phyloP scores from a whole-genome alignment of 192 early-diverging fungal genomes.

The Backusella parvicylindrica region DNA sequence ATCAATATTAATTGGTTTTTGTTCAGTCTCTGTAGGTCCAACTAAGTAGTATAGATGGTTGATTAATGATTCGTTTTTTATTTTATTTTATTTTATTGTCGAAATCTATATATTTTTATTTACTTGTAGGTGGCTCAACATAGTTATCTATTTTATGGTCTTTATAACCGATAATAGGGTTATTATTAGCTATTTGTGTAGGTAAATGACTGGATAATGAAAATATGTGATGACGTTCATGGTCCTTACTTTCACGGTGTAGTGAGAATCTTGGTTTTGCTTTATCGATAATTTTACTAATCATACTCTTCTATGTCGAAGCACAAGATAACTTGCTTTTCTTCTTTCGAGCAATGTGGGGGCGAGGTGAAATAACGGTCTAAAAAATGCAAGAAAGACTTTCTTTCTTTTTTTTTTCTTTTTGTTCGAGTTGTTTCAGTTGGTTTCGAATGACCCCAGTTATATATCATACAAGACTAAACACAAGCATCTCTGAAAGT shows the following conservation, averaged over 20 bases:
- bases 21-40: not conserved
- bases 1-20: not conserved
- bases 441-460: not conserved
- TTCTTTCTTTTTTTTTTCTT: not conserved
- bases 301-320: not conserved
- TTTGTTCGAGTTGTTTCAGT: not conserved
- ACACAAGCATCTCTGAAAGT: not conserved
- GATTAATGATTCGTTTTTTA: not conserved
- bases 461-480: not conserved
- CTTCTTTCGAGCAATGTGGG: not conserved
- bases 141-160: not conserved
- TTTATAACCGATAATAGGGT: not conserved
- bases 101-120: not conserved
- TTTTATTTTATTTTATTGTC: not conserved
- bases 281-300: slow-evolving; percentile 19
- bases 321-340: not conserved
- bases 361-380: not conserved
- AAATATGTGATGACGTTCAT: not conserved
- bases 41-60: not conserved
- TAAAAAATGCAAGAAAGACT: not conserved
- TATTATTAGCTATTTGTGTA: not conserved
- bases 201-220: not conserved
- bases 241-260: not conserved
- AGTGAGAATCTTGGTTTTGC: slow-evolving; percentile 8
- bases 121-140: not conserved